Percentiles rank a stretch among this genome's conserved stretches.
phyloP scores from a whole-genome alignment of 2,329 filamentous ascomycete genomes.

The Sporothrix euskadiensis region DNA sequence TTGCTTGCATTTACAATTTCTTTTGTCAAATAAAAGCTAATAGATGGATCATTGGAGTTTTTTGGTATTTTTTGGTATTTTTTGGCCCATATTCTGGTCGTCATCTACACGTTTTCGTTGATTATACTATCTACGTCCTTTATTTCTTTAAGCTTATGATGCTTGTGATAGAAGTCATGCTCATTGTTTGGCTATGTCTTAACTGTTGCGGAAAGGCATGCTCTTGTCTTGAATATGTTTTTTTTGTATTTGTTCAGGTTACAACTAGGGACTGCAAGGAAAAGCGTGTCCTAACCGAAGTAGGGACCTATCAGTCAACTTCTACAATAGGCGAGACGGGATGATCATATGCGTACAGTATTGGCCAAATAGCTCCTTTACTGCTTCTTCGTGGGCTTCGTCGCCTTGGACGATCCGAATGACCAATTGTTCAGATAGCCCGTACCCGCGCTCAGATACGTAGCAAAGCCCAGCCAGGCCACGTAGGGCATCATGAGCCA shows the following conservation, averaged over 20 bases:
- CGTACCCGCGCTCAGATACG: constrained; percentile 73
- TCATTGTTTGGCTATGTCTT: not conserved
- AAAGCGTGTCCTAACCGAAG: no score
- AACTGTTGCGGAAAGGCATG: not conserved
- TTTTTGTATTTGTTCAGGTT: not conserved
- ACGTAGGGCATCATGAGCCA: constrained; percentile 80
- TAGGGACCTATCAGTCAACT: not conserved
- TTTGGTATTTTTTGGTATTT: not conserved
- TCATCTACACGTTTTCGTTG: not conserved
- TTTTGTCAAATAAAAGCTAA: constrained; percentile 7
- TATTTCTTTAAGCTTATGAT: constrained; percentile 21
- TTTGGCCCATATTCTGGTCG: not conserved
- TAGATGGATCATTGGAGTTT: constrained; percentile 15
- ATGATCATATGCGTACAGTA: not conserved
- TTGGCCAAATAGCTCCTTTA: not conserved
- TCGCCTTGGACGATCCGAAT: constrained; percentile 40
- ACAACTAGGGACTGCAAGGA: not conserved
- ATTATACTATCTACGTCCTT: not conserved
- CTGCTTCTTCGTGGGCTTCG: constrained; percentile 35
- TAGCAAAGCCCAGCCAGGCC: constrained; percentile 83
- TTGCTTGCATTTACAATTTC: not conserved
- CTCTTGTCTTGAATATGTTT: not conserved
- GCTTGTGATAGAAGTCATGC: not conserved
- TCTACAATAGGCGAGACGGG: not conserved
- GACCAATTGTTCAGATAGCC: constrained; percentile 71